Conservation (phyloP, 1,284 basidiomycete genomes). For the Leccinum insigne region DNA sequence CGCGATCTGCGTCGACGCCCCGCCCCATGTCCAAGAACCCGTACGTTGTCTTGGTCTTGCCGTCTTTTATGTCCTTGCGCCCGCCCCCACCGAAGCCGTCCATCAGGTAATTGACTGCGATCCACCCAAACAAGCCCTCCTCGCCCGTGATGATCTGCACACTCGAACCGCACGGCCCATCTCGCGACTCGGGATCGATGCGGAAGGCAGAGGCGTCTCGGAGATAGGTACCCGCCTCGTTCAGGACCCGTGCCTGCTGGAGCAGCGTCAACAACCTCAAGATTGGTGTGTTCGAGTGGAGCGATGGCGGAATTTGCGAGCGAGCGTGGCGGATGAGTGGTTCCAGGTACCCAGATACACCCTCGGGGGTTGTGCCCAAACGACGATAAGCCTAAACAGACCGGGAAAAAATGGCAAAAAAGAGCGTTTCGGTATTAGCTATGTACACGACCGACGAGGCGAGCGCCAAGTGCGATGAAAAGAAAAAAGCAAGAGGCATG, state of each 20-base stretch:
- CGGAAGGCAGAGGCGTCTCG: constrained; percentile 71
- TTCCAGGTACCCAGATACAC: constrained; percentile 74
- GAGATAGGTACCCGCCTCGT: constrained; percentile 80
- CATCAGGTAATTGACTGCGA: constrained; percentile 99
- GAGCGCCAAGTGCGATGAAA: not conserved
- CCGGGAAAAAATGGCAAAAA: not conserved
- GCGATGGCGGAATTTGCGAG: constrained; percentile 84
- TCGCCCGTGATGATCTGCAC: constrained; percentile 97
- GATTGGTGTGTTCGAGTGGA: constrained; percentile 83
- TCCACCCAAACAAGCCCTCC: constrained; percentile 98
- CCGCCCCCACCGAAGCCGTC: constrained; percentile 78
- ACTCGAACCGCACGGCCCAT: constrained; percentile 85
- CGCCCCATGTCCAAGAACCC: constrained; percentile 99
- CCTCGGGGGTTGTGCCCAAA: constrained; percentile 69
- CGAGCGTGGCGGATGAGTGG: constrained; percentile 87
- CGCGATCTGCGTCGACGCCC: constrained; percentile 98
- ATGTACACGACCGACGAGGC: not conserved
- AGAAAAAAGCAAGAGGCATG: not conserved
- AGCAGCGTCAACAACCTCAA: constrained; percentile 85
- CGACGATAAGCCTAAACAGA: constrained; percentile 78
- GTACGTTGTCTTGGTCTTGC: constrained; percentile 71
- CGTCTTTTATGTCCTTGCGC: constrained; percentile 34
- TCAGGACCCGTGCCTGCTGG: constrained; percentile 73
- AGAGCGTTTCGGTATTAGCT: not conserved
- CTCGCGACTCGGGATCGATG: constrained; percentile 60